Base-by-base conservation (phyloP, 2,329 filamentous ascomycete species). In the Dactylellina parvicollis region DNA sequence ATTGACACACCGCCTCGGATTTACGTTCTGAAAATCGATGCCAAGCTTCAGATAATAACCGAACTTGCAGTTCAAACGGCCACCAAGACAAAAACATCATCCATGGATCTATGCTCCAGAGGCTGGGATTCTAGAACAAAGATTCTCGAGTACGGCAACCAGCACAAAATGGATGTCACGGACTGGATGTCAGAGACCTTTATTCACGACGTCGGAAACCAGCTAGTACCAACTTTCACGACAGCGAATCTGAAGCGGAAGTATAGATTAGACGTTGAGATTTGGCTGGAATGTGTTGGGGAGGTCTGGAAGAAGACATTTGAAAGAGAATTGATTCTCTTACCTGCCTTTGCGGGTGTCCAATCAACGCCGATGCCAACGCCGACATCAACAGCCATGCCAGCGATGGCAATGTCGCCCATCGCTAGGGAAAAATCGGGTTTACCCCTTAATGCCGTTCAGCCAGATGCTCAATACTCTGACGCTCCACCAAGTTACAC, bases 301-400 rank as follows among this genome's bases (percentile, higher is more conserved):
- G 67, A 72, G 46, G 26, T 30, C 14, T 72, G 67, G 67, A 72
- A 65, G 59, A 72, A 65, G 44, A 72, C 52, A 7, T 72, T 72
- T 20, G 67, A 72, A 47, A 64, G 59, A 8, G 67, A 72, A 14
- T 22, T 72, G 10, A 42, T 72, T 4, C 52, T 72, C 3, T 18
- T 72, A 22, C 67, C 67, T 7, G 67, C 67, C 1, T 72, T 59
- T 22, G 42, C 52, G 3, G 46, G 65, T 2, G 47, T 40, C 22
- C 5, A 20, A 4, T 36, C 52, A 0, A 26, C 14, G 8, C 44
- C 62, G 7, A 30, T 38, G 14, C 47, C 54, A 7, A 61, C 64
- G 5, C 38, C 54, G 4, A 61, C 55, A 3, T 38, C 47, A 2
- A 61, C 38, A 14, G 46, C 55, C 3, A 54, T 54, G 46, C 30